Conservation (phyloP, 345 rosid species). For the Firmiana major region DNA sequence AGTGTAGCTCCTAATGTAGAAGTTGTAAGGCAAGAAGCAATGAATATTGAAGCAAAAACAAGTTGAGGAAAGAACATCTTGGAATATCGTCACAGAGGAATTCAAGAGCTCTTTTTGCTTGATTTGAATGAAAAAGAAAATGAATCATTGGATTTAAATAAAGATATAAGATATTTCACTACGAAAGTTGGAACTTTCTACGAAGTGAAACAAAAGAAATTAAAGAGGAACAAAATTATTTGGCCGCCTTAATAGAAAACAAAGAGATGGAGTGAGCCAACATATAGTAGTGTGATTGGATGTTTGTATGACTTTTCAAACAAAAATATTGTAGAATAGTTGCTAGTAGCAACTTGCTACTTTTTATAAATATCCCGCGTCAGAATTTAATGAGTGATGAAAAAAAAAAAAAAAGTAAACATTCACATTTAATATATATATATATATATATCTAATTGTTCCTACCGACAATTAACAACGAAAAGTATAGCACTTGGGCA, state of each 20-base stretch:
- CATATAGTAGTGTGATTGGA: background rate
- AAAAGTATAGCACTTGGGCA: too few relatives aligned
- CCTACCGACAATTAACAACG: too few relatives aligned
- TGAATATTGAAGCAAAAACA: constrained; percentile 12
- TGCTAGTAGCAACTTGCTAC: too few relatives aligned
- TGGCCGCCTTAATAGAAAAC: background rate
- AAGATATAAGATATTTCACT: background rate
- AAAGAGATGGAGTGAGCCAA: background rate
- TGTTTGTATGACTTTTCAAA: background rate
- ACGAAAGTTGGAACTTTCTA: background rate
- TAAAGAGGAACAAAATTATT: background rate
- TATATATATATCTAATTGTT: too few relatives aligned
- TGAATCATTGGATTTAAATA: background rate
- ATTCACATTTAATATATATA: too few relatives aligned
- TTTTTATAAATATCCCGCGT: too few relatives aligned
- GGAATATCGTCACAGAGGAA: background rate
- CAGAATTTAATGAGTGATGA: too few relatives aligned
- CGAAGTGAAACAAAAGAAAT: background rate
- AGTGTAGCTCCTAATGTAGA: constrained; percentile 22
- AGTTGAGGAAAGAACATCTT: background rate
- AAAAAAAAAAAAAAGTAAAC: too few relatives aligned
- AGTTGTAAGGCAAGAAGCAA: constrained; percentile 19
- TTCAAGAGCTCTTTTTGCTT: background rate
- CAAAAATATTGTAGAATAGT: too few relatives aligned
- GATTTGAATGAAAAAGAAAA: background rate